Percentiles rank a stretch among this genome's conserved stretches.
phyloP scores from a whole-genome alignment of 2,329 filamentous ascomycete species.

The Fusarium graminum region DNA sequence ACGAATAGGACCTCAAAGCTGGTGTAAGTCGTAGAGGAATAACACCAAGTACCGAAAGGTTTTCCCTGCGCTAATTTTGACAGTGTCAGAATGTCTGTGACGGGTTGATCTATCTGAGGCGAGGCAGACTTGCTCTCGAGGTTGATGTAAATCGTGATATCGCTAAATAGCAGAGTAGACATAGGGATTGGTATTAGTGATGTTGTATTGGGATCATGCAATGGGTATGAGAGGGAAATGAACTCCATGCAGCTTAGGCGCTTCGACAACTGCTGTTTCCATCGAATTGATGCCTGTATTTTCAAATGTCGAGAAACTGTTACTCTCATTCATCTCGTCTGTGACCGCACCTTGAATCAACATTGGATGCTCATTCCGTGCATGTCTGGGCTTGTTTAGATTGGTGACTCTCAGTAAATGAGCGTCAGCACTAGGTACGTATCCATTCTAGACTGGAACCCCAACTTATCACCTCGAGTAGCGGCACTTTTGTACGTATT shows the following conservation, averaged over 20 bases:
- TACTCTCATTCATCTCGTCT: neutral
- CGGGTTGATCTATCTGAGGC: slow-evolving; percentile 24
- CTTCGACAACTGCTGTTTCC: neutral
- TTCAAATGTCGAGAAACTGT: neutral
- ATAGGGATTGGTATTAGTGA: slow-evolving; percentile 5
- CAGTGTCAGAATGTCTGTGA: slow-evolving; percentile 5
- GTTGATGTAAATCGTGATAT: slow-evolving; percentile 29
- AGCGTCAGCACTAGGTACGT: slow-evolving; percentile 35
- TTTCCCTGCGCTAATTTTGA: slow-evolving; percentile 45
- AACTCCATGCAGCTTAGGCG: neutral
- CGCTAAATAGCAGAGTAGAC: slow-evolving; percentile 7
- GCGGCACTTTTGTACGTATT: slow-evolving; percentile 28
- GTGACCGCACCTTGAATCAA: neutral
- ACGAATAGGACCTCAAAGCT: slow-evolving; percentile 34
- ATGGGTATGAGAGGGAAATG: neutral
- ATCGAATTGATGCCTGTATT: neutral
- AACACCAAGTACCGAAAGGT: slow-evolving; percentile 5
- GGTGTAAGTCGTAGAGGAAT: neutral
- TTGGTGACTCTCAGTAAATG: slow-evolving; percentile 31
- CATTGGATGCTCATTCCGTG: neutral
- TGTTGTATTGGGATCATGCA: slow-evolving; percentile 4
- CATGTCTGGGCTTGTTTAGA: slow-evolving; percentile 25
- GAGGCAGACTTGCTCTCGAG: slow-evolving; percentile 20
- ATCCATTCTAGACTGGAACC: neutral
- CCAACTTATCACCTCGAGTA: slow-evolving; percentile 14